A percentile compares a stretch with the other conserved stretches of the same genome.
These are phyloP conservation scores for Phytophthora cactorum DNA, from an alignment of 352 stramenopile species.

Conservation along the genomic window DNA sequence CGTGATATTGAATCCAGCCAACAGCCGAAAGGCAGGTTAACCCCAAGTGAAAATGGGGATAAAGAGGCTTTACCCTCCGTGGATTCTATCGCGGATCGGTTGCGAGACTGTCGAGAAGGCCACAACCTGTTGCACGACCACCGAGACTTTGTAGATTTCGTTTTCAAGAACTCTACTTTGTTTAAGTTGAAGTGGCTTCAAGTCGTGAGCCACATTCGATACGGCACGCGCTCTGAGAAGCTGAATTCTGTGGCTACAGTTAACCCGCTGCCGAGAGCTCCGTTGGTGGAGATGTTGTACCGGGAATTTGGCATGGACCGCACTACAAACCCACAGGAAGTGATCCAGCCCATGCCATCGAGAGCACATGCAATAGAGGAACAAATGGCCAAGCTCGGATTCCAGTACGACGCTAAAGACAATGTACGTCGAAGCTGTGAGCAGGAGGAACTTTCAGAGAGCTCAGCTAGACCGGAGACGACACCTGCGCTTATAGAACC, in stretches of 20 bases:
- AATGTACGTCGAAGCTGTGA: not conserved
- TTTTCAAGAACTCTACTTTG: constrained; percentile 58
- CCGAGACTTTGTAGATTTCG: constrained; percentile 63
- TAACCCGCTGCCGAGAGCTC: not conserved
- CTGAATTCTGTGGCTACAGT: not conserved
- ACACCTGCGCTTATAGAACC: constrained; percentile 7
- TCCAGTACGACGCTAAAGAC: constrained; percentile 38
- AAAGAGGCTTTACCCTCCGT: constrained; percentile 26
- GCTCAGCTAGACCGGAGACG: constrained; percentile 22
- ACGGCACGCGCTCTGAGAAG: constrained; percentile 28
- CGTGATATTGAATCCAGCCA: constrained; percentile 27
- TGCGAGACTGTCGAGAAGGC: constrained; percentile 37
- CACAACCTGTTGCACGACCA: constrained; percentile 55
- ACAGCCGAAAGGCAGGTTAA: not conserved
- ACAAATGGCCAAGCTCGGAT: constrained; percentile 51
- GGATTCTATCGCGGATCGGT: constrained; percentile 43
- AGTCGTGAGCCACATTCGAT: constrained; percentile 53
- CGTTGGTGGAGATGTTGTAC: constrained; percentile 41
- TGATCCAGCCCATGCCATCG: constrained; percentile 38
- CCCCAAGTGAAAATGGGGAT: not conserved
- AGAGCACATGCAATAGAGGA: constrained; percentile 52
- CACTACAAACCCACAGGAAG: not conserved
- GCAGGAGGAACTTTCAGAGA: constrained; percentile 1
- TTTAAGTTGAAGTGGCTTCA: constrained; percentile 57
- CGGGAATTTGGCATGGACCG: constrained; percentile 45